Evolutionary conservation across 2,329 filamentous ascomycete species (phyloP), one percentile per base, ranked within the genome.

Genomic region (Colletotrichum horii): DNA sequence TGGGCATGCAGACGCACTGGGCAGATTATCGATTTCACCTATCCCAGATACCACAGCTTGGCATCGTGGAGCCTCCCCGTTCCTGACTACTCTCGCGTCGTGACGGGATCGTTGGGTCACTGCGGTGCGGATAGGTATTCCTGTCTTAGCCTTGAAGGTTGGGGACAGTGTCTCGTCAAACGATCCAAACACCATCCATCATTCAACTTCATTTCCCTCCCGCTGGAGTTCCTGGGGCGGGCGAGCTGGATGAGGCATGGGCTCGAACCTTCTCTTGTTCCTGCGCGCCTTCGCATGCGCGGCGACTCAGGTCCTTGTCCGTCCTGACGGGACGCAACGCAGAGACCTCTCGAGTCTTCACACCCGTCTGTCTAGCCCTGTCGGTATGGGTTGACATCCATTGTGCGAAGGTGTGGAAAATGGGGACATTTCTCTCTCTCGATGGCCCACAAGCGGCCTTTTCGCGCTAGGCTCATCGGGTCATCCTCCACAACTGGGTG

Each of bases 241-340:
- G 43, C 43, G 43, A 48, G 43, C 32, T 64, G n/a, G 16, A 65
- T 68, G 56, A 66, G 70, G 64, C 56, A 68, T 64, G 62, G 70
- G 34, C 64, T 68, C 34, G 66, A 73, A 73, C 69, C 52, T 64
- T 73, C 43, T 28, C 28, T 28, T 28, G 4, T 75, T 75, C n/a
- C 67, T 61, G 38, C 38, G 19, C 30, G 58, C 64, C 62, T 48
- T 32, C 65, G 58, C 58, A 70, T 22, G 43, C 70, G 64, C 62
- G 62, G 56, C 70, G 70, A 75, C n/a, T 75, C 73, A 75, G 73
- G 30, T 64, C 52, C 64, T 56, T 34, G 64, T 73, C 73, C 38
- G 43, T 48, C 14, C 43, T 64, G 64, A 75, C 34, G 34, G 22
- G 70, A 62, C 22, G 55, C 61, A 52, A 62, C 19, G 48, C 52